Evolutionary conservation across 1,139 yeast genomes (phyloP).

Genomic region (Candida anutae): DNA sequence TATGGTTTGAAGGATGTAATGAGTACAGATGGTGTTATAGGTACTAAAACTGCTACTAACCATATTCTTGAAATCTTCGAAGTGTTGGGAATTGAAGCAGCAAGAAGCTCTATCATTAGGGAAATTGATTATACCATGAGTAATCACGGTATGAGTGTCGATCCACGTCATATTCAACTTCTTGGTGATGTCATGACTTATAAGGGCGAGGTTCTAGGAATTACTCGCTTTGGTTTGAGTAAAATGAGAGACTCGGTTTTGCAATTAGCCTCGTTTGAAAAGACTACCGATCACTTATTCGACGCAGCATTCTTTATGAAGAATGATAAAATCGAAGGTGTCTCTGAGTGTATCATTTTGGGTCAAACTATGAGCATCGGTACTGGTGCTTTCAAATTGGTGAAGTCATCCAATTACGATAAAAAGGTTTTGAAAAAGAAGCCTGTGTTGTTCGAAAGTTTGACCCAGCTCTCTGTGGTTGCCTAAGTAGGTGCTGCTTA

Average conservation of each 20-base stretch:
- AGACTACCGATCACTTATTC: slow-evolving; percentile 95
- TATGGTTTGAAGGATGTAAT: slow-evolving; percentile 93
- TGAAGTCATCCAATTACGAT: slow-evolving; percentile 46
- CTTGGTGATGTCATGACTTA: slow-evolving; percentile 98
- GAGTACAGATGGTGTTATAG: slow-evolving; percentile 96
- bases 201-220: slow-evolving; percentile 96
- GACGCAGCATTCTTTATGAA: slow-evolving; percentile 99
- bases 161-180: slow-evolving; percentile 97
- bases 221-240: slow-evolving; percentile 94
- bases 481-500: not conserved
- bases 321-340: slow-evolving; percentile 93
- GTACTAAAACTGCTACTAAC: slow-evolving; percentile 80
- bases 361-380: slow-evolving; percentile 98
- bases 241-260: slow-evolving; percentile 98
- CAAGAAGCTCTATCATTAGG: slow-evolving; percentile 82
- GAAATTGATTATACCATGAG: slow-evolving; percentile 98
- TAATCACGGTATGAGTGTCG: slow-evolving; percentile 99
- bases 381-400: slow-evolving; percentile 91
- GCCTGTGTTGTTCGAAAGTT: slow-evolving; percentile 54
- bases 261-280: slow-evolving; percentile 95
- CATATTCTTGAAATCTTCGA: slow-evolving; percentile 85
- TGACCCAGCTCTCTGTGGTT: slow-evolving; percentile 16
- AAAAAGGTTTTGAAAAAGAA: slow-evolving; percentile 40
- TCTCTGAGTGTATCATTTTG: slow-evolving; percentile 91
- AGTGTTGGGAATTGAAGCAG: slow-evolving; percentile 97